Evolutionary conservation across 2,329 filamentous ascomycete genomes (phyloP), one percentile per base, ranked within the genome.

Genomic region (Botrytis deweyae): DNA sequence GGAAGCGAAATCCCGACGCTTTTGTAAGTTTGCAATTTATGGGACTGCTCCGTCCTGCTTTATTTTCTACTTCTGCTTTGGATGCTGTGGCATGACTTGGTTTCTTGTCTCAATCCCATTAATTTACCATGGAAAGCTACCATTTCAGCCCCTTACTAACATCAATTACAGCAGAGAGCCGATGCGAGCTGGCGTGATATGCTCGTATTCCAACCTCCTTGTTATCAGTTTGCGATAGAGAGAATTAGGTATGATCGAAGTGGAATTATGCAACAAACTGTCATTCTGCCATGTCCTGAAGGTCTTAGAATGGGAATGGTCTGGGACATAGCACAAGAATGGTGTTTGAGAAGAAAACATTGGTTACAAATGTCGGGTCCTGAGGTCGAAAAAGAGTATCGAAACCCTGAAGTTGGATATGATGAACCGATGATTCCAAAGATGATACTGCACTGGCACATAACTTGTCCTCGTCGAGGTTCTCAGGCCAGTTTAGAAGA

Each of bases 251-350:
- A 52, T 44, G 38, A 69, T 40, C 71, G 71, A 59, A 18, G 38
- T 18, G 71, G 71, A 18, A 9, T 68, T 72, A 12, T 25, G 33
- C 33, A 33, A 9, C 20, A 69, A 33, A 72, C 55, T 36, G 36
- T 42, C 38, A 67, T 55, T 22, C 40, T 72, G 38, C 38, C 65
- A 10, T 72, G 71, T 49, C 63, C 65, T 5, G 64, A 72, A 69
- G 71, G 71, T 29, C 44, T 72, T 14, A 68, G 63, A 29, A 72
- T 72, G 71, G 71, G 71, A 29, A 72, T 72, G 71, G 40, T 72
- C 9, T 72, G 71, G 71, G 71, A 72, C 46, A 72, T 72, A 25
- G 49, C 65, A 25, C 71, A 72, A 49, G 46, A 72, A 59, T 72
- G 71, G 71, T 72, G 71, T 38, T 68, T 67, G 40, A 49, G 65